A percentile compares a stretch with the other conserved stretches of the same genome.
Conservation (phyloP, 768 basidiomycete genomes). For the Leucosporidium creatinivorum region DNA sequence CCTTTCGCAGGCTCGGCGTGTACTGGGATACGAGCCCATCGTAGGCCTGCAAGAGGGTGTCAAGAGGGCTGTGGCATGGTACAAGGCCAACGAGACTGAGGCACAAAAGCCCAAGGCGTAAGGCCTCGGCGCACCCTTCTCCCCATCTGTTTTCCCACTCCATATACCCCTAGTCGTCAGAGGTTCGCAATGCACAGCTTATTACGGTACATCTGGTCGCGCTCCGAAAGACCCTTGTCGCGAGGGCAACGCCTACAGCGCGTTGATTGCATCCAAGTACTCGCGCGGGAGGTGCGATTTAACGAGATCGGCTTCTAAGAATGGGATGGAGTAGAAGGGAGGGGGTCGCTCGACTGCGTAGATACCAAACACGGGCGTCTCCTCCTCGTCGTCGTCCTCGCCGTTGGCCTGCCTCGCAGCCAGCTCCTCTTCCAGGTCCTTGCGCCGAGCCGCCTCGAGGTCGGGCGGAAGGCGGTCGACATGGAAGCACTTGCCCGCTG, state of each 20-base stretch:
- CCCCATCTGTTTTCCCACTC: no score
- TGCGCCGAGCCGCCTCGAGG: background rate
- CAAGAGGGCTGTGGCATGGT: conserved; percentile 55
- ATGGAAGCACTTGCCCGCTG: conserved; percentile 19
- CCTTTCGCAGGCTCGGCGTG: conserved; percentile 51
- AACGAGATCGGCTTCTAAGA: conserved; percentile 7
- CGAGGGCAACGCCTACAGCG: background rate
- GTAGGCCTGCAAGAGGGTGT: conserved; percentile 85
- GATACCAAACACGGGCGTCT: conserved; percentile 2
- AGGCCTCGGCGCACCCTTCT: no score
- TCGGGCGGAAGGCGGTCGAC: conserved; percentile 4
- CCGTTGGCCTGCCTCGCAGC: background rate
- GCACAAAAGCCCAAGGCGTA: no score
- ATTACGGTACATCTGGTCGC: no score
- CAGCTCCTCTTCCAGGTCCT: background rate
- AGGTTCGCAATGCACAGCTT: no score
- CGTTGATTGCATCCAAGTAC: conserved; percentile 13
- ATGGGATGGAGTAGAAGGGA: conserved; percentile 12
- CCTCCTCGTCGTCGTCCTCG: background rate
- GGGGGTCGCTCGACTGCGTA: conserved; percentile 14
- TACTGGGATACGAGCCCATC: conserved; percentile 88
- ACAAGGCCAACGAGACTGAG: conserved; percentile 31
- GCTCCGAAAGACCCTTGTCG: no score
- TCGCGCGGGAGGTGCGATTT: conserved; percentile 15
- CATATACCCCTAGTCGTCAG: no score